phyloP scores from a whole-genome alignment of 495 filamentous ascomycete species.

The Aspergillus bridgeri region DNA sequence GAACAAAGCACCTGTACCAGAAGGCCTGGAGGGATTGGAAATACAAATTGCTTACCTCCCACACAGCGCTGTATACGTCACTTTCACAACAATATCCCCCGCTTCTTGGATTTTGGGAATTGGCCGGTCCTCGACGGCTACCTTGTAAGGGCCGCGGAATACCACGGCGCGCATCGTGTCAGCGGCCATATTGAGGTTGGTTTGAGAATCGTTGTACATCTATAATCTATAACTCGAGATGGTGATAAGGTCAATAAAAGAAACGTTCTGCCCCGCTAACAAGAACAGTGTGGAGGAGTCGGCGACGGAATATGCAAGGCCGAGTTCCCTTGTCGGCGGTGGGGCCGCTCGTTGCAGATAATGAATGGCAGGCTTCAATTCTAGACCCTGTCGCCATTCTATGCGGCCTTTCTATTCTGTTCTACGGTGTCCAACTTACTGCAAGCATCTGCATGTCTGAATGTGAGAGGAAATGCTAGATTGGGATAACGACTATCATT shows the following conservation, averaged over 20 bases:
- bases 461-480: background rate
- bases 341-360: background rate
- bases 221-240: background rate
- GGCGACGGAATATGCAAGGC: background rate
- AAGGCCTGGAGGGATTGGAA: background rate
- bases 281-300: background rate
- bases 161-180: conserved; percentile 48
- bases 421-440: background rate
- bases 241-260: background rate
- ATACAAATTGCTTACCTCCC: conserved; percentile 63
- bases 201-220: background rate
- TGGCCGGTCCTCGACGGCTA: conserved; percentile 46
- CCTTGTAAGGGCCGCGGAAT: conserved; percentile 46
- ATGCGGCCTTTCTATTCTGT: background rate
- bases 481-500: background rate
- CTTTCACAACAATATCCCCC: conserved; percentile 81
- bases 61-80: conserved; percentile 81
- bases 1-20: background rate
- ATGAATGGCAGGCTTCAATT: background rate
- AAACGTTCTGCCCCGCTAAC: background rate
- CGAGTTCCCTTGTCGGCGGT: background rate
- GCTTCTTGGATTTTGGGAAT: conserved; percentile 61
- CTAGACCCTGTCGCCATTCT: background rate
- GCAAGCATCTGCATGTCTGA: background rate
- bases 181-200: conserved; percentile 6